phyloP scores from a whole-genome alignment of 805 yeast genomes.

The Ogataea haglerorum region DNA sequence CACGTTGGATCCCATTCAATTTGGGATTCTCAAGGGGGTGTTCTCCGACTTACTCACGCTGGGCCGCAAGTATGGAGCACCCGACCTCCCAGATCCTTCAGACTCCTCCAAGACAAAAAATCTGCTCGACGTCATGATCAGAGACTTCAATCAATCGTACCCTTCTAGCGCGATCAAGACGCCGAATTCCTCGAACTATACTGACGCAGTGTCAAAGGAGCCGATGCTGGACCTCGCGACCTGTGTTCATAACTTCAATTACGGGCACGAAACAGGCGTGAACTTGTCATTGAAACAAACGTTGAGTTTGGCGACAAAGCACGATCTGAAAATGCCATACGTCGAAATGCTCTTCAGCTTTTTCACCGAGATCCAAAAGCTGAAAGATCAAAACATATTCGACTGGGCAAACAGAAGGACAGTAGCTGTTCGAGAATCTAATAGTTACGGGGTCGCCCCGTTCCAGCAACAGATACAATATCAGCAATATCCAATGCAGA shows the following conservation, averaged over 20 bases:
- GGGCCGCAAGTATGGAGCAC: conserved; percentile 24
- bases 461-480: conserved; percentile 5
- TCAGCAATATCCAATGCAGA: conserved; percentile 6
- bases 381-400: conserved; percentile 14
- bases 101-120: conserved; percentile 14
- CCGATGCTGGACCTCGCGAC: conserved; percentile 14
- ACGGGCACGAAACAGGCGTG: conserved; percentile 17
- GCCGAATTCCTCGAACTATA: conserved; percentile 4
- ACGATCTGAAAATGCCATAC: conserved; percentile 19
- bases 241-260: conserved; percentile 22
- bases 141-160: conserved; percentile 24
- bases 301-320: conserved; percentile 12
- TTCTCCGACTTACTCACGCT: conserved; percentile 23
- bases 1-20: conserved; percentile 5
- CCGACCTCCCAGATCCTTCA: conserved; percentile 26
- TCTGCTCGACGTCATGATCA: conserved; percentile 18
- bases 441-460: background rate
- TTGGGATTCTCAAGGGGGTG: conserved; percentile 17
- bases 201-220: conserved; percentile 7
- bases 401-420: conserved; percentile 21
- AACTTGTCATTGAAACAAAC: conserved; percentile 22
- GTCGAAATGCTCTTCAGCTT: conserved; percentile 24
- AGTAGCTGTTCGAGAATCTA: background rate
- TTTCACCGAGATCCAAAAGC: conserved; percentile 17
- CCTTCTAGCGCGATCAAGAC: conserved; percentile 16